Base-by-base conservation (phyloP, 305 asterid genomes). In the Solanum hybrid region DNA sequence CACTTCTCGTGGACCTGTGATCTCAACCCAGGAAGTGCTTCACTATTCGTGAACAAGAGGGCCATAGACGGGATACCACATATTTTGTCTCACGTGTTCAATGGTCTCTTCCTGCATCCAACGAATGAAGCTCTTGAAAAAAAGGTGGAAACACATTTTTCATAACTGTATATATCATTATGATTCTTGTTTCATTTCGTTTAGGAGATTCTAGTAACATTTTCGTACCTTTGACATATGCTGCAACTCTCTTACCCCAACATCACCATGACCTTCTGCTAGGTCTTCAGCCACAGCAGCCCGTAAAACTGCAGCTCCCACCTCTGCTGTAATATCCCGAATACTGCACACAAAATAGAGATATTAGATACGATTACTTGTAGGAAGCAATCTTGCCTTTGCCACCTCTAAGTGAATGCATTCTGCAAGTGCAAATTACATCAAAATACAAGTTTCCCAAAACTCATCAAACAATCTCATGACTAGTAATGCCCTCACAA, bases 1-100 rank as follows among this genome's bases (percentile, higher is more conserved):
- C 88, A 57, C 77, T 31, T 85, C 88, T 20, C 41, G 31, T 51
- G 45, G 45, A 85, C 22, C 72, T 84, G 72, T 31, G 31, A 84
- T 51, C 36, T 84, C 41, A 22, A 84, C 31, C 76, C 88, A 31
- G 77, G 45, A 20, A 33, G 29, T 33, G 76, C 92, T 91, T 97
- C 95, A 96, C 93, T 95, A 97, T 92, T 98, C 99, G 79, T 97
- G 99, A 90, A 98, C 98, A 86, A 98, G 99, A 90, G 99, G 98
- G 91, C 94, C 94, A 96, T 98, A 97, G 88, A 98, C 79, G 20
- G 99, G 99, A 90, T 88, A 94, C 99, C 99, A 98, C 99, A 97
- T 98, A 92, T 93, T 95, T 87, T 90, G 89, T 87, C 92, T 95
- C 91, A 97, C 98, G 65, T 95, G 93, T 89, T 86, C 89, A 89